Evolutionary conservation across 2,329 filamentous ascomycete species (phyloP).

Genomic region (Cercospora sesami): DNA sequence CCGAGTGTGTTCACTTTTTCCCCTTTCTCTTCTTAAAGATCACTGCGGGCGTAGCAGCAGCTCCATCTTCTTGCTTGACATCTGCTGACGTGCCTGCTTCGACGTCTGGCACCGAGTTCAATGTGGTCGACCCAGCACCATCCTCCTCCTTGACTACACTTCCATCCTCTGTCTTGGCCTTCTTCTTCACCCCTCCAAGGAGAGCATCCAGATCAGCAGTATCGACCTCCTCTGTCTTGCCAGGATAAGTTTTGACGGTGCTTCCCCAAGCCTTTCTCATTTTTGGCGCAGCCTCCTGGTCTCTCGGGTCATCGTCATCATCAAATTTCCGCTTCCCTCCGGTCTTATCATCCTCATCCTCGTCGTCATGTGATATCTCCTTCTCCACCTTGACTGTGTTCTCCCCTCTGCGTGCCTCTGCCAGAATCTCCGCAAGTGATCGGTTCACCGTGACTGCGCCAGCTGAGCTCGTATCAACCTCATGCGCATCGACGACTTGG

Average conservation of each 20-base stretch:
- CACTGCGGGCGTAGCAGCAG: conserved; percentile 51
- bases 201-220: conserved; percentile 64
- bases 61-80: conserved; percentile 22
- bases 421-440: conserved; percentile 50
- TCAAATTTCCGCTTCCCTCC: conserved; percentile 55
- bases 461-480: conserved; percentile 30
- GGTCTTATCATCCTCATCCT: conserved; percentile 26
- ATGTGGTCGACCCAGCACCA: conserved; percentile 35
- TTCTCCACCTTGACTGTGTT: conserved; percentile 45
- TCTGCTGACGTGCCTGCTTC: conserved; percentile 1
- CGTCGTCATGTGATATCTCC: background rate
- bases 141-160: conserved; percentile 34
- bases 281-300: conserved; percentile 48
- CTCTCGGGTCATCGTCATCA: conserved; percentile 62
- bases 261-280: conserved; percentile 47
- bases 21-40: conserved; percentile 78
- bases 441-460: conserved; percentile 22
- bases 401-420: conserved; percentile 45
- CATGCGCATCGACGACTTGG: conserved; percentile 63
- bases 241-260: conserved; percentile 48
- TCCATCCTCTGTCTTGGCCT: conserved; percentile 36
- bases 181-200: conserved; percentile 40
- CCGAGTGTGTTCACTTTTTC: conserved; percentile 36
- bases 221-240: conserved; percentile 49
- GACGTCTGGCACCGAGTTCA: conserved; percentile 28